Evolutionary conservation across 495 filamentous ascomycete species (phyloP), one percentile per base, ranked within the genome.

Genomic region (Tricharina praecox): DNA sequence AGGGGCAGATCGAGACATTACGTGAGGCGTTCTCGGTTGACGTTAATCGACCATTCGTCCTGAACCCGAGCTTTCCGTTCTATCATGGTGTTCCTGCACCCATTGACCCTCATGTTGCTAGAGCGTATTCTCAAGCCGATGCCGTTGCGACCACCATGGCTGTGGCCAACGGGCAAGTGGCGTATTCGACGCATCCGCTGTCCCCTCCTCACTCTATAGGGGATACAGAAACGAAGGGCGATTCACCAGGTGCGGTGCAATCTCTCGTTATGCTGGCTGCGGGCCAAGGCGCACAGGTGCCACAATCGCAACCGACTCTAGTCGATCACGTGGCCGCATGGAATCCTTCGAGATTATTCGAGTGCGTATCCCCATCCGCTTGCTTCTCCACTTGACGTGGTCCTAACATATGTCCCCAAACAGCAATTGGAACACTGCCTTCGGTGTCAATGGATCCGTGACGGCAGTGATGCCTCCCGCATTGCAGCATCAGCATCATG

Each of bases 21-120:
- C 75, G 87, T 37, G 78, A 90, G 59, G 90, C 90, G 13, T 96
- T 97, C 58, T 95, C 88, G 16, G 82, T 85, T 23, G 85, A 97
- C 63, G 74, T 69, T 16, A 77, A 67, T 53, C 83, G 82, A 54
- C 79, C 88, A 3, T 97, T 97, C 60, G 81, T 87, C 55, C 65
- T 97, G 44, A 93, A 88, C 63, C 71, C 78, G 13, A 81, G 72
- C 45, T 94, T 96, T 56, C 87, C 87, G 0, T 90, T 77, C 63
- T 63, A 70, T 62, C 51, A 51, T 19, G 56, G 48, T 4, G 56
- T 58, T 33, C 48, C 51, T 9, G 19, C 58, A 57, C 59, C 52
- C 56, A 68, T 63, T 63, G 66, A 72, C 45, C 67, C 77, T 26
- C 84, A 75, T 66, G 79, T 81, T 11, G 75, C 74, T n/a, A 66